Evolutionary conservation across 2,329 filamentous ascomycete genomes (phyloP), one percentile per base, ranked within the genome.

Genomic region (Pestalotiopsis sp.): DNA sequence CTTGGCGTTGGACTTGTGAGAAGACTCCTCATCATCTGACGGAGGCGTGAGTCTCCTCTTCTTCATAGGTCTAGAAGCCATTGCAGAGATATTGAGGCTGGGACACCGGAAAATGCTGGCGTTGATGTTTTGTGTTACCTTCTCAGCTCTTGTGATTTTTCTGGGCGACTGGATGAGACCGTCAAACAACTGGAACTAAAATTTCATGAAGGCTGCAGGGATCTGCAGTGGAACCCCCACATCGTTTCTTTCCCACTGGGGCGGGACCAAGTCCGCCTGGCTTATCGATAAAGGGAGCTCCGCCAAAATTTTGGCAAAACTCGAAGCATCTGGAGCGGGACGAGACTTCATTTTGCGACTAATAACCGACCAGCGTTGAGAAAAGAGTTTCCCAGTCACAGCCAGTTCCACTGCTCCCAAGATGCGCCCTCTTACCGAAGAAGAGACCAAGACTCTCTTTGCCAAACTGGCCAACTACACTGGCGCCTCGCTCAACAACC

Each of bases 381-480:
- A 39, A 68, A 22, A 44, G 14, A 35, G 20, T 48, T 35, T 11
- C 44, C 26, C 57, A 10, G 7, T 52, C 17, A 14, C 40, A n/a
- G 13, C 13, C 44, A 52, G n/a, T 22, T 22, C 44, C 44, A 52
- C 44, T 22, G 44, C 24, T 22, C 13, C 38, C 58, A 68, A 39
- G 65, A 68, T 68, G 65, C 58, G 67, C 20, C 58, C 71, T 76
- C 66, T 70, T 17, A 70, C 69, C 6, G 69, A 70, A 39, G 63
- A 69, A 59, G 68, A 69, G 56, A 92, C 91, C 68, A 89, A 92
- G 79, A 92, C 92, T 1, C 89, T 98, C 75, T 97, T 98, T 81
- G 88, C 91, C 74, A 97, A 98, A 84, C 89, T 99, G 55, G 96
- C 96, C 68, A 93, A 94, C 80, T 99, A 98, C 84, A 96, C 93